Base-by-base conservation (phyloP, 768 basidiomycete species). In the Ramaria rubella region DNA sequence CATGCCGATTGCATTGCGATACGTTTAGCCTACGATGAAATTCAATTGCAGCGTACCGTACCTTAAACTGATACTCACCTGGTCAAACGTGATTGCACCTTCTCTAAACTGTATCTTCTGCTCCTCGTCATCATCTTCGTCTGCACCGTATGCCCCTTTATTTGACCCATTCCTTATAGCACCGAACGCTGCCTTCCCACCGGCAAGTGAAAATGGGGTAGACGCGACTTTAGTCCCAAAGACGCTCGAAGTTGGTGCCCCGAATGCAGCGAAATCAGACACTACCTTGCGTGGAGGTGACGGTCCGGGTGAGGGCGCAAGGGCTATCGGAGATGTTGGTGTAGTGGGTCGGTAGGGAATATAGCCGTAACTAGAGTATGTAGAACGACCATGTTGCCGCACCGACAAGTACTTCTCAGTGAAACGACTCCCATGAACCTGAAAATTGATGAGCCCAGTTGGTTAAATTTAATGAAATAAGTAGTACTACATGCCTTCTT, bases 351-450 rank as follows among this genome's bases (percentile, higher is more conserved):
- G 75, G 56, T 72, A 71, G 49, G 72, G 79, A 6, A 76, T 68
- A 33, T 56, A 56, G 43, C 44, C n/a, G 21, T 34, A 49, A 17
- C 44, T 26, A 3, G 63, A 61, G 55, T 82, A 80, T 30, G 80
- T 83, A 17, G 79, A 74, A 21, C 59, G 59, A 34, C 61, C 80
- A 80, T 2, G 72, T 63, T 58, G 72, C 48, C 87, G 80, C 30
- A 86, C 83, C 62, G 85, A 81, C 26, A 94, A 80, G 69, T 97
- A 98, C 69, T 95, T 94, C 62, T 98, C 94, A 19, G 95, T 97
- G 75, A 97, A 95, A 3, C 95, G 87, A 40, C 92, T 90, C n/a
- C 91, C 92, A 49, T 86, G 83, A 46, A 96, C 89, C 94, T 96
- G 67, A 26, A 38, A 59, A 51, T 55, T 31, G 58, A 55, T 52